Base-by-base conservation (phyloP, 768 basidiomycete species). In the Kwoniella pini region DNA sequence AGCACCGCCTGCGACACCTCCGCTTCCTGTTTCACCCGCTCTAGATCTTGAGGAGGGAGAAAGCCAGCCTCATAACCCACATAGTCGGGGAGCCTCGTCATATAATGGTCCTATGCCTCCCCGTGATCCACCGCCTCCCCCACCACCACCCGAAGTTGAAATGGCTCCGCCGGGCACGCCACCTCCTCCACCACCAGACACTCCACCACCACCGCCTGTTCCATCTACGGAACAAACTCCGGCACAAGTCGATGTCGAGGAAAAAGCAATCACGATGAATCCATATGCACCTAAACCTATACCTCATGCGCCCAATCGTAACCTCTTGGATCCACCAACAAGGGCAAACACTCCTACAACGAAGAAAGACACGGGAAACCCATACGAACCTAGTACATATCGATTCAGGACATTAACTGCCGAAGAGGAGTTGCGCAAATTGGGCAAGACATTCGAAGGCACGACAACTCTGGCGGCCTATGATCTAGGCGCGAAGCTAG, bases 401-500 rank as follows among this genome's bases (percentile, higher is more conserved):
- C 38, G 55, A 26, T 64, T 52, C 30, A 50, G 46, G 12, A 33
- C 42, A 12, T 28, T 42, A 43, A 67, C 56, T 12, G 48, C 28
- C 19, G 59, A 60, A 11, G 67, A 75, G 26, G 77, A 78, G 58
- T 24, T 60, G 22, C 31, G 22, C 17, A 63, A 58, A n/a, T 53
- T 67, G 22, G 60, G 61, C 0, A 61, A 57, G 28, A 46, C 44
- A 11, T 77, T 78, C 48, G 36, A 59, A 28, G 80, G 80, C 0
- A 69, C 68, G 1, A 74, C 76, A 17, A 65, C 81, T 56, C 84
- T 93, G 64, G 80, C 80, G 15, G 89, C 90, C 65, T 97, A 96
- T 75, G 85, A 87, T 56, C 82, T 87, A 13, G 87, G 88, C 40
- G 88, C 87, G 2, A 96, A 97, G 79, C 81, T 98, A 15, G 95